Percentiles rank a stretch among this genome's conserved stretches.
Conservation (phyloP, 441 rosid genomes). For the Euphorbia corollata region DNA sequence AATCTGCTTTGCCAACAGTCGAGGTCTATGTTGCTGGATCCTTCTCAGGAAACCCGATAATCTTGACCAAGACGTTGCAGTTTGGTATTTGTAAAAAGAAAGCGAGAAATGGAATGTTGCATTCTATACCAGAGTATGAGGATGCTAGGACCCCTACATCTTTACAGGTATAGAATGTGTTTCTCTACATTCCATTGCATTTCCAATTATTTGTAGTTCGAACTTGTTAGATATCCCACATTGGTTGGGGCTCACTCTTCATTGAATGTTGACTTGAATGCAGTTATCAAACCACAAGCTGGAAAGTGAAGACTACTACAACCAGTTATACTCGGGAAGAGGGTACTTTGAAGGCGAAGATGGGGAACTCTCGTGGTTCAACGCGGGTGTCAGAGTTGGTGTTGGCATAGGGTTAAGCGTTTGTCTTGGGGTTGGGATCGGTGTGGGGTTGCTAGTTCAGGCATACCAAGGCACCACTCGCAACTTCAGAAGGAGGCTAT, state of each 20-base stretch:
- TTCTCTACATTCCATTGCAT: no score
- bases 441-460: constrained; percentile 67
- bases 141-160: no score
- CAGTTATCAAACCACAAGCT: constrained; percentile 42
- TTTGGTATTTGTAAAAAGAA: constrained; percentile 44
- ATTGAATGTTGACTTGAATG: no score
- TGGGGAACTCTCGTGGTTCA: constrained; percentile 88
- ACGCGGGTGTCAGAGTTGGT: constrained; percentile 83
- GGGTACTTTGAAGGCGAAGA: constrained; percentile 54
- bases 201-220: no score
- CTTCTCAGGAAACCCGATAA: constrained; percentile 58
- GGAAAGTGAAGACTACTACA: constrained; percentile 39
- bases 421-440: constrained; percentile 67
- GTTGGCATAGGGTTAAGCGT: constrained; percentile 79
- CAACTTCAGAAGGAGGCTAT: constrained; percentile 53
- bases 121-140: constrained; percentile 60
- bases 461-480: constrained; percentile 59
- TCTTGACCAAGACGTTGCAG: constrained; percentile 61
- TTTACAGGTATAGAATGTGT: no score
- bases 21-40: constrained; percentile 78
- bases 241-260: no score
- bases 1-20: constrained; percentile 37
- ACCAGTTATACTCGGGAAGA: constrained; percentile 27
- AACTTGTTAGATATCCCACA: no score
- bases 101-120: constrained; percentile 42